Evolutionary conservation across 2,329 filamentous ascomycete genomes (phyloP).

Genomic region (Bertia moriformis): DNA sequence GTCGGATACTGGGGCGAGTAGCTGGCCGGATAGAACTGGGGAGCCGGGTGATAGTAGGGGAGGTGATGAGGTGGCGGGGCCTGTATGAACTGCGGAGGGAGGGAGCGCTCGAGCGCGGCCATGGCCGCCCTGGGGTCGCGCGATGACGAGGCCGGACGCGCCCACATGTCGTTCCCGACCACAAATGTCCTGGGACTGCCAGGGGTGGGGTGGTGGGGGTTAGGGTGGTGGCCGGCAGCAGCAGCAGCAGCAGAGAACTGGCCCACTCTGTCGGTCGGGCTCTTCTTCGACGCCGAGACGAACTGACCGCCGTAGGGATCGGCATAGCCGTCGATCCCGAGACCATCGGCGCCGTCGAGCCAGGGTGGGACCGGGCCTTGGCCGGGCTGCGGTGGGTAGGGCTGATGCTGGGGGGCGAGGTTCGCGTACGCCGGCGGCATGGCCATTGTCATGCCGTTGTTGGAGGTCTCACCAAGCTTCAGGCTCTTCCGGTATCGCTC

Average conservation of each 20-base stretch:
- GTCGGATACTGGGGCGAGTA: conserved; percentile 20
- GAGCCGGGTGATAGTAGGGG: conserved; percentile 5
- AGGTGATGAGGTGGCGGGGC: conserved; percentile 6
- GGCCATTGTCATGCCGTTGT: neutral
- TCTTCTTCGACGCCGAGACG: neutral
- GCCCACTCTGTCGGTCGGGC: neutral
- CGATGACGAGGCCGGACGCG: conserved; percentile 7
- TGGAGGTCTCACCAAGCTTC: neutral
- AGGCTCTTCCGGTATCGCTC: neutral
- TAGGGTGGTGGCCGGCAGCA: conserved; percentile 8
- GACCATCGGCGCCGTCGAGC: neutral
- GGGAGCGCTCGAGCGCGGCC: conserved; percentile 23
- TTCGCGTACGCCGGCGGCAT: neutral
- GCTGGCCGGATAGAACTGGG: conserved; percentile 10
- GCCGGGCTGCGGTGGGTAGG: neutral
- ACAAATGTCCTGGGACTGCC: conserved; percentile 8
- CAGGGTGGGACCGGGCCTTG: neutral
- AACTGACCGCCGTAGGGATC: neutral
- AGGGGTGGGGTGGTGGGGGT: neutral
- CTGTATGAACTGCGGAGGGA: conserved; percentile 16
- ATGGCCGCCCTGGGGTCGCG: conserved; percentile 16
- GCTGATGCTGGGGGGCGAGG: neutral
- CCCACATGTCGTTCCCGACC: neutral
- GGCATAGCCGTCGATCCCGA: neutral
- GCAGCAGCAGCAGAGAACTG: no score